These are phyloP conservation scores for Lactarius pseudohatsudake DNA, from an alignment of 768 basidiomycete species.

Conservation along the genomic window DNA sequence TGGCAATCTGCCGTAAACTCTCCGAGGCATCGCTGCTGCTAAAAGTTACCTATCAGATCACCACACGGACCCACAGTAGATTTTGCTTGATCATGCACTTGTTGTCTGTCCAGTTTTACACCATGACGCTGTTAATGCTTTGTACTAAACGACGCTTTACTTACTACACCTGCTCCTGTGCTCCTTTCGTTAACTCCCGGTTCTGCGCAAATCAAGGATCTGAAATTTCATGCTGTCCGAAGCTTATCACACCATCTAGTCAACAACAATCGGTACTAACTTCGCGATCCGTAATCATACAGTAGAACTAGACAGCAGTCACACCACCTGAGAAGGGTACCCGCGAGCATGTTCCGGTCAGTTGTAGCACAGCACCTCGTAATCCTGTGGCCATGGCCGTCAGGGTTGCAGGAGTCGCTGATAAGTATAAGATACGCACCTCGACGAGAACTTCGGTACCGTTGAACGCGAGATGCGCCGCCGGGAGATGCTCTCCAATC, in stretches of 20 bases:
- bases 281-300: slow-evolving; percentile 4
- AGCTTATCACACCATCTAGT: neutral
- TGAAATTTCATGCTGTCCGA: neutral
- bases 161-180: neutral
- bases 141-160: neutral
- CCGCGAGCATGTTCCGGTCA: neutral
- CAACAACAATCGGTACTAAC: neutral
- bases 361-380: slow-evolving; percentile 43
- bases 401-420: slow-evolving; percentile 2
- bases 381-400: slow-evolving; percentile 35
- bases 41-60: neutral
- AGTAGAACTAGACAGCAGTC: neutral
- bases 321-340: neutral
- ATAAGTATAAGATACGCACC: slow-evolving; percentile 36
- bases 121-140: neutral
- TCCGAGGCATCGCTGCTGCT: neutral
- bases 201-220: neutral
- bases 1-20: slow-evolving; percentile 31
- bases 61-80: neutral
- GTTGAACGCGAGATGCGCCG: slow-evolving; percentile 52
- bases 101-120: neutral
- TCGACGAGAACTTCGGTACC: slow-evolving; percentile 51
- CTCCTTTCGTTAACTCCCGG: neutral
- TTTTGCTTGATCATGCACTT: neutral
- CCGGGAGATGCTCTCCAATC: slow-evolving; percentile 52